These are phyloP conservation scores for Boechera stricta DNA, from an alignment of 345 rosid species.

Conservation along the genomic window DNA sequence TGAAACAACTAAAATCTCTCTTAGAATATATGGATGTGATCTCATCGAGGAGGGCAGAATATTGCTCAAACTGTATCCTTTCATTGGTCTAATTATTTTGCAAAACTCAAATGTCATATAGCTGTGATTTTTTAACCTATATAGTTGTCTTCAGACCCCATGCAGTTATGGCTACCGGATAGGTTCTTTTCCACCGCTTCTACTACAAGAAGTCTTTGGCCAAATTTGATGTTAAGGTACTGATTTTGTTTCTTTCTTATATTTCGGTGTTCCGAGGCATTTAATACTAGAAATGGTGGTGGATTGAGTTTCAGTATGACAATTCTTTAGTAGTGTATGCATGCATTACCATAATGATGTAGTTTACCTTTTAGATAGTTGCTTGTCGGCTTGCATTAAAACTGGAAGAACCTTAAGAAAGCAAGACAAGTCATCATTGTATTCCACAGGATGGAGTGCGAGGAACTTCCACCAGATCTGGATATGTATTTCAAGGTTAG, in stretches of 20 bases:
- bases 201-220: constrained; percentile 97
- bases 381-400: constrained; percentile 93
- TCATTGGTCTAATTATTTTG: constrained; percentile 9
- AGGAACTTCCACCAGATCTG: constrained; percentile 69
- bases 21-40: constrained; percentile 92
- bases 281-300: background rate
- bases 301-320: background rate
- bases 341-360: constrained; percentile 2
- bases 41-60: constrained; percentile 93
- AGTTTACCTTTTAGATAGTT: constrained; percentile 60
- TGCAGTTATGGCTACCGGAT: constrained; percentile 98
- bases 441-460: constrained; percentile 94
- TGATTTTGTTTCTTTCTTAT: constrained; percentile 3
- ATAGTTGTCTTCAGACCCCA: constrained; percentile 65
- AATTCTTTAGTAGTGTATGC: background rate
- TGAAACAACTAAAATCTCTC: constrained; percentile 70
- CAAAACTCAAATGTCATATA: background rate
- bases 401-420: constrained; percentile 82
- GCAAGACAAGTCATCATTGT: constrained; percentile 93
- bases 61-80: constrained; percentile 78
- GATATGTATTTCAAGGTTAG: constrained; percentile 84
- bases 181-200: constrained; percentile 90
- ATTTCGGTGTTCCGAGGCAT: background rate
- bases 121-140: constrained; percentile 30
- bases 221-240: constrained; percentile 84